A percentile compares a stretch with the other conserved stretches of the same genome.
phyloP scores from a whole-genome alignment of 805 yeast genomes.

The Cyberlindnera americana region DNA sequence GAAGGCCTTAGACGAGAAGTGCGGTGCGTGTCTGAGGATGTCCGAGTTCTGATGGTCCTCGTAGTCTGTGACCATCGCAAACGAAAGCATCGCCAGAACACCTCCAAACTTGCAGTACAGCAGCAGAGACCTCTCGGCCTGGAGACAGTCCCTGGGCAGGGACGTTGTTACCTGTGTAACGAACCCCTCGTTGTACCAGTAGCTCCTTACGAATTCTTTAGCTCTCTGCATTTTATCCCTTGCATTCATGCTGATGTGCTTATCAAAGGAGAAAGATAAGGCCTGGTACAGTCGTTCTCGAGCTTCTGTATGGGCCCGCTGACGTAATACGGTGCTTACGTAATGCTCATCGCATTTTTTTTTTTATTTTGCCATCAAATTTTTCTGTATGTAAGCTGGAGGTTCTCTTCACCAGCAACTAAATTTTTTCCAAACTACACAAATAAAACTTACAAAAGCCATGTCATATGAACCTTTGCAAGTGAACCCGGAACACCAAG shows the following conservation, averaged over 20 bases:
- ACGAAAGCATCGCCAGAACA: conserved; percentile 16
- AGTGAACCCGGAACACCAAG: conserved; percentile 31
- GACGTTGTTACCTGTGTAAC: conserved; percentile 18
- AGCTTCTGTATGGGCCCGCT: neutral
- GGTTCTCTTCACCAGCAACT: too few relatives aligned
- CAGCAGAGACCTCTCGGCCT: conserved; percentile 26
- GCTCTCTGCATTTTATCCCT: neutral
- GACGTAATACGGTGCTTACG: conserved; percentile 3
- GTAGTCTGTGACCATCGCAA: conserved; percentile 22
- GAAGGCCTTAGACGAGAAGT: conserved; percentile 7
- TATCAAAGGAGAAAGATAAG: neutral
- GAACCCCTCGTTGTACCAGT: conserved; percentile 10
- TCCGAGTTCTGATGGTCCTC: conserved; percentile 10
- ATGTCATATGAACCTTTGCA: conserved; percentile 39
- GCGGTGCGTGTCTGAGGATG: conserved; percentile 4
- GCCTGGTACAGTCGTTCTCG: too few relatives aligned
- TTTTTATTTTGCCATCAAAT: conserved; percentile 3
- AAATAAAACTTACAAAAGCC: neutral
- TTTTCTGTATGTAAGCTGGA: too few relatives aligned
- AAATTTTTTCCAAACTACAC: neutral
- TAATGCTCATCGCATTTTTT: conserved; percentile 2
- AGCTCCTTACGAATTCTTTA: neutral
- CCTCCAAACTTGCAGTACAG: conserved; percentile 24
- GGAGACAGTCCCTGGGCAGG: conserved; percentile 28
- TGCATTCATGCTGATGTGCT: neutral